A percentile compares a stretch with the other conserved stretches of the same genome.
These are phyloP conservation scores for Helicocarpus griseus DNA, from an alignment of 2,329 filamentous ascomycete genomes.

Conservation along the genomic window DNA sequence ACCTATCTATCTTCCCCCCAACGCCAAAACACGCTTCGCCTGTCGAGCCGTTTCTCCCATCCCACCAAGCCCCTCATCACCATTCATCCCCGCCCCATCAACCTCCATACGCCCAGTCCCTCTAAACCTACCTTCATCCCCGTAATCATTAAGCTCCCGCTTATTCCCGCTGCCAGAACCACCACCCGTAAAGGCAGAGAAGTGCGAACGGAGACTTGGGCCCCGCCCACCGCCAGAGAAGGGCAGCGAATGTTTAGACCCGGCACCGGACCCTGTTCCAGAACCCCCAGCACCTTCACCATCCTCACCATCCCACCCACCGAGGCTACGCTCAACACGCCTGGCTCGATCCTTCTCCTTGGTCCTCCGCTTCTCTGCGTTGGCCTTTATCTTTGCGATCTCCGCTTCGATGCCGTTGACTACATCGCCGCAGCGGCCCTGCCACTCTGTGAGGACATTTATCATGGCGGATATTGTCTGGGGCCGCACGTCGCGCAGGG, in stretches of 20 bases:
- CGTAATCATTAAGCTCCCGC: conserved; percentile 12
- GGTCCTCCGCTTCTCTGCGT: conserved; percentile 45
- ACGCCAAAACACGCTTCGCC: conserved; percentile 26
- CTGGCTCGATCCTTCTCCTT: conserved; percentile 41
- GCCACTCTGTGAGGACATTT: conserved; percentile 62
- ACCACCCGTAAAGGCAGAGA: conserved; percentile 4
- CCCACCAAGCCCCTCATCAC: conserved; percentile 22
- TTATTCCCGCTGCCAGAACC: conserved; percentile 10
- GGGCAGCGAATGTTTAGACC: conserved; percentile 10
- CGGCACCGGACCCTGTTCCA: conserved; percentile 13
- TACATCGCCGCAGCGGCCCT: conserved; percentile 63
- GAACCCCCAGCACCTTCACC: conserved; percentile 16
- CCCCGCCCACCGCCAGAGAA: conserved; percentile 7
- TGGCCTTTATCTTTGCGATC: conserved; percentile 55
- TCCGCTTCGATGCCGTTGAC: conserved; percentile 67
- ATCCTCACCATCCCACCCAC: conserved; percentile 24
- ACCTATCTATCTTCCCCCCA: conserved; percentile 21
- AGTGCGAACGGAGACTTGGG: conserved; percentile 1
- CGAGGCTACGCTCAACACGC: conserved; percentile 42
- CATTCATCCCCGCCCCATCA: conserved; percentile 27
- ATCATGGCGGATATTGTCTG: conserved; percentile 61
- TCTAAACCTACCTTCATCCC: conserved; percentile 8
- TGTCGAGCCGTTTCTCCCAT: conserved; percentile 16
- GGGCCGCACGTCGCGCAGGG: conserved; percentile 75
- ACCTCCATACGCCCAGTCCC: conserved; percentile 3